Evolutionary conservation across 192 early-diverging fungal genomes (phyloP), one percentile per base, ranked within the genome.

Genomic region (Coemansia sp.): DNA sequence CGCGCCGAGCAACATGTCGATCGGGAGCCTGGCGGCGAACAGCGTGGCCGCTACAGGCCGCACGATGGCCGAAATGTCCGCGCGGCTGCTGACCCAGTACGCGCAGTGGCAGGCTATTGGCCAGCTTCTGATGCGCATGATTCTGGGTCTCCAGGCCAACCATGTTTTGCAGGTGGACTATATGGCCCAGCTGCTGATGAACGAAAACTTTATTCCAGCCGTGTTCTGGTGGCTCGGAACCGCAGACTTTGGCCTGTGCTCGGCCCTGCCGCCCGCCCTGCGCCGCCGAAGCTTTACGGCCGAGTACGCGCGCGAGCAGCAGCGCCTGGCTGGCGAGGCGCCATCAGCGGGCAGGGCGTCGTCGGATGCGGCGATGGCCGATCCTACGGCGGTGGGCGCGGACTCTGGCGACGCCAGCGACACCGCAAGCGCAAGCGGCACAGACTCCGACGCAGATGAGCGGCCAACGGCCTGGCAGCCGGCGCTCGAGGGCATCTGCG

Each of bases 191-290:
- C 64, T 83, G 15, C 55, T 83, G 68, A 77, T 83, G 74, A 83
- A 83, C 64, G 71, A 77, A 54, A 77, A 83, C 69, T 43, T 83
- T 22, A 83, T 83, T 14, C 75, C 75, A 4, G 80, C 80, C 0
- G 17, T 77, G 51, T 83, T 83, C 60, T 83, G 80, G 80, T 83
- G 80, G 80, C 61, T 83, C 67, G 80, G 80, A 15, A 83, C 80
- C 6, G 71, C 75, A 8, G 65, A 66, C 9, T 66, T 77, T 2
- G 68, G 71, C 38, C 48, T 77, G 45, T 69, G 68, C 45, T n/a
- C 55, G 28, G 51, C 18, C 1, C 56, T 74, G 37, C 80, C 75
- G 35, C 33, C 15, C 3, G n/a, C 71, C 4, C 33, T 83, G 36
- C 59, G 65, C n/a, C 15, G n/a, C 7, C 80, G 76, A 57, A 35